These are phyloP conservation scores for Cladosporium sp. DNA, from an alignment of 2,329 filamentous ascomycete species.

Conservation along the genomic window DNA sequence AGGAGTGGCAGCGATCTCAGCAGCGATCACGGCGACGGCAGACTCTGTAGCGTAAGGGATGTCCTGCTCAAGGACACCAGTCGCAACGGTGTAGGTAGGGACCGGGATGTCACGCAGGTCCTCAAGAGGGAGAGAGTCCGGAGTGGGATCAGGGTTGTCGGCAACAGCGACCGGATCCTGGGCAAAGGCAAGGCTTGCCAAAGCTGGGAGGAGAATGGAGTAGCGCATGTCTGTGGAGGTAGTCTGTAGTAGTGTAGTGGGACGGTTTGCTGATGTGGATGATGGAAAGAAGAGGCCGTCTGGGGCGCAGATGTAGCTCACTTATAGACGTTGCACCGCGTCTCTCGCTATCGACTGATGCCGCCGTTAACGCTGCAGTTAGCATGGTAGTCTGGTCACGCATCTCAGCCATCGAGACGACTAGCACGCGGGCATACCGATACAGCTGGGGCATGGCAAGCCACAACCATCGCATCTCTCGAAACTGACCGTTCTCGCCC, in stretches of 20 bases:
- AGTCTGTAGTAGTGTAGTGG: background rate
- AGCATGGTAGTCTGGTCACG: background rate
- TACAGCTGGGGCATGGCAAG: conserved; percentile 7
- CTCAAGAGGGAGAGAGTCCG: conserved; percentile 24
- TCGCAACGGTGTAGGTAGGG: conserved; percentile 23
- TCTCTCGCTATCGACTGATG: background rate
- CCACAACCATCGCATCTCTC: background rate
- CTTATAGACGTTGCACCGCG: background rate
- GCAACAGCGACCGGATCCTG: conserved; percentile 7
- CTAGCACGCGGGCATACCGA: conserved; percentile 6
- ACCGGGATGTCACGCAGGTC: conserved; percentile 20
- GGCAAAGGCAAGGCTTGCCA: conserved; percentile 20
- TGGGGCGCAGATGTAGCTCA: background rate
- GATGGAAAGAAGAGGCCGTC: background rate
- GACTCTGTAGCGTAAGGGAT: conserved; percentile 8
- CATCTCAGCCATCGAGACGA: background rate
- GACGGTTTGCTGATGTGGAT: background rate
- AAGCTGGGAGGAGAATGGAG: conserved; percentile 3
- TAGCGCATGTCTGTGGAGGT: background rate
- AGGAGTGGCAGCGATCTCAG: conserved; percentile 8
- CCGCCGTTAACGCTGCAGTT: background rate
- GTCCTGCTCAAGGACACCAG: conserved; percentile 1
- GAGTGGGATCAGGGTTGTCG: conserved; percentile 13
- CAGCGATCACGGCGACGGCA: background rate
- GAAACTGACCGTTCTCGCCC: background rate